Percentiles rank a stretch among this genome's conserved stretches.
phyloP scores from a whole-genome alignment of 345 rosid species.

The Eucalyptus melliodora region DNA sequence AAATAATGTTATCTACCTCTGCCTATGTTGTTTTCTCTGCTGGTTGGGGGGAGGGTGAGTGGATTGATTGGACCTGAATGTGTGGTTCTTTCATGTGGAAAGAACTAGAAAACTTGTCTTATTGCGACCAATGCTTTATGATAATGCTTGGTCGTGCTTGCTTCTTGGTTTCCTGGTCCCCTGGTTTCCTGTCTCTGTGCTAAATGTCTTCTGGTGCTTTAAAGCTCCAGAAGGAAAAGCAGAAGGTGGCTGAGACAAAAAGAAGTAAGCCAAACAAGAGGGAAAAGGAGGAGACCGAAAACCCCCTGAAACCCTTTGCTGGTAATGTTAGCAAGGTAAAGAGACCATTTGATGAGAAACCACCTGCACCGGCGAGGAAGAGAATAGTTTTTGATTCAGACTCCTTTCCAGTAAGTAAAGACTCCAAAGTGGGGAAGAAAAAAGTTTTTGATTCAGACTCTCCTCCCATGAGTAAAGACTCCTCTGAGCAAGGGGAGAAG shows the following conservation, averaged over 20 bases:
- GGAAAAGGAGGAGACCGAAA: slow-evolving; percentile 17
- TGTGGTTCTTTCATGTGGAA: background rate
- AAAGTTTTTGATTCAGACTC: background rate
- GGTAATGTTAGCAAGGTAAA: background rate
- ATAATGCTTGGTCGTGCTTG: background rate
- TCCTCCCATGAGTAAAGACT: slow-evolving; percentile 4
- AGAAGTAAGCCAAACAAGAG: slow-evolving; percentile 7
- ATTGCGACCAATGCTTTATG: background rate
- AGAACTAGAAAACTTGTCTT: background rate
- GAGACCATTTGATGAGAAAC: background rate
- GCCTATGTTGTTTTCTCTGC: background rate
- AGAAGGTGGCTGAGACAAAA: slow-evolving; percentile 17
- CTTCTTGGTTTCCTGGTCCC: background rate
- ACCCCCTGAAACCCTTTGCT: background rate
- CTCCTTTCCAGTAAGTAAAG: background rate
- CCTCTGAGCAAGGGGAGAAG: slow-evolving; percentile 4
- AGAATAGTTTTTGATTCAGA: background rate
- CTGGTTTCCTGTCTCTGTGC: background rate
- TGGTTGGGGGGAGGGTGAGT: background rate
- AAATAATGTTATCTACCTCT: background rate
- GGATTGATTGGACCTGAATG: background rate
- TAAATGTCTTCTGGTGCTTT: slow-evolving; percentile 27
- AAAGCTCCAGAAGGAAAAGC: slow-evolving; percentile 29
- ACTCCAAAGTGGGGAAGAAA: background rate
- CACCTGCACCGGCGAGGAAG: background rate